A percentile compares a stretch with the other conserved stretches of the same genome.
These are phyloP conservation scores for Coemansia sp. DNA, from an alignment of 192 early-diverging fungal species.

Conservation along the genomic window DNA sequence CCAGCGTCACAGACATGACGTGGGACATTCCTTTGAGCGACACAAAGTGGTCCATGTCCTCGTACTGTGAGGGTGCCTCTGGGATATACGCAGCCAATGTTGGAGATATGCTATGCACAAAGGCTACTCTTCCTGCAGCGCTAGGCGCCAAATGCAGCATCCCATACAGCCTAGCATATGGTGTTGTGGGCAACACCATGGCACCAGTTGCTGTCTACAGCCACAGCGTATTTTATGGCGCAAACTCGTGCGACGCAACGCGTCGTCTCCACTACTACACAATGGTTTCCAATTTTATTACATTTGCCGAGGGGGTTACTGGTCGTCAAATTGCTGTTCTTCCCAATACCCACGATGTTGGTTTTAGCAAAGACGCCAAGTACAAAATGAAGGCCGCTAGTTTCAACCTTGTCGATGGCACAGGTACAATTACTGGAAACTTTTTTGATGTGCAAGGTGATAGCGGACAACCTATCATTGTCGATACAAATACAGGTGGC, in stretches of 20 bases:
- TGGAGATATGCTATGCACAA: constrained; percentile 23
- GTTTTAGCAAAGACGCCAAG: constrained; percentile 1
- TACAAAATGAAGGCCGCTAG: neutral
- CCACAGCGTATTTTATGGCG: constrained; percentile 10
- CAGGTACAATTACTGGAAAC: neutral
- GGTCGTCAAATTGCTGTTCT: constrained; percentile 2
- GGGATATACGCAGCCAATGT: constrained; percentile 15
- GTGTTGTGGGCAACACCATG: neutral
- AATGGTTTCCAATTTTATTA: constrained; percentile 10
- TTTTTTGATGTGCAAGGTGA: no score
- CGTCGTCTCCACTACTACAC: constrained; percentile 13
- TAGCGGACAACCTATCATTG: no score
- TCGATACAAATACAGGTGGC: no score
- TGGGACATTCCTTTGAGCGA: constrained; percentile 14
- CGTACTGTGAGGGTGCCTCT: constrained; percentile 9
- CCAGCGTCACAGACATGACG: no score
- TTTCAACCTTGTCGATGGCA: constrained; percentile 1
- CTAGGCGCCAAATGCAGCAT: constrained; percentile 7
- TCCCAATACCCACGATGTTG: neutral
- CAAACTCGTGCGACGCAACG: neutral
- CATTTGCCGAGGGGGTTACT: constrained; percentile 13
- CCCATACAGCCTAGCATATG: constrained; percentile 17
- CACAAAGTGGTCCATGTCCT: neutral
- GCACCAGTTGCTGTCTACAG: constrained; percentile 16
- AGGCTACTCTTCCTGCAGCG: neutral